phyloP scores from a whole-genome alignment of 176 grass and related monocot genomes.

The Carex myosuroides region DNA sequence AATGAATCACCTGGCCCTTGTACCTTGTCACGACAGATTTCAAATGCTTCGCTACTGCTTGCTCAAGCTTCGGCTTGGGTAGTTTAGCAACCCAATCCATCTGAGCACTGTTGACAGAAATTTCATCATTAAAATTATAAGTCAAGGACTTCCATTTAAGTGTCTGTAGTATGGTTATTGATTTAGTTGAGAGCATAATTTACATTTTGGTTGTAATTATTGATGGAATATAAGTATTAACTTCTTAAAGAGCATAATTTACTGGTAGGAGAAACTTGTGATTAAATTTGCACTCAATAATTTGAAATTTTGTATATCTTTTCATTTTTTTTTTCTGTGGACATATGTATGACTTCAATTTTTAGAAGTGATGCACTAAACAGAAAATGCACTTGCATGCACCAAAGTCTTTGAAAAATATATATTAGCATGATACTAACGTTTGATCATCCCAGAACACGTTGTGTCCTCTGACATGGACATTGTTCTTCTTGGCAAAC shows the following conservation, averaged over 20 bases:
- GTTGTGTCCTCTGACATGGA: slow-evolving; percentile 68
- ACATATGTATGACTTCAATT: background rate
- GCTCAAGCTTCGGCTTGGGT: slow-evolving; percentile 24
- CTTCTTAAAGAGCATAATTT: background rate
- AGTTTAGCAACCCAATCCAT: slow-evolving; percentile 25
- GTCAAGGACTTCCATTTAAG: background rate
- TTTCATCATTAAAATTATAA: background rate
- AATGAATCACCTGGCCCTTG: slow-evolving; percentile 62
- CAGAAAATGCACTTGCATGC: background rate
- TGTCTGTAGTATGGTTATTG: background rate
- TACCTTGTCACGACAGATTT: slow-evolving; percentile 58
- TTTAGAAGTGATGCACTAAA: background rate
- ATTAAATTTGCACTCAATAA: background rate
- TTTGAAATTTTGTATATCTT: background rate
- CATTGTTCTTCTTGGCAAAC: slow-evolving; percentile 39
- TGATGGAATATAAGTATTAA: background rate
- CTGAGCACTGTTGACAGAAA: slow-evolving; percentile 24
- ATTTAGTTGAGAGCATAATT: background rate
- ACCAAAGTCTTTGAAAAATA: background rate
- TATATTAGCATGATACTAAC: background rate
- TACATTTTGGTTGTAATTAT: background rate
- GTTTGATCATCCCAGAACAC: slow-evolving; percentile 66
- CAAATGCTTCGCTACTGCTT: slow-evolving; percentile 29
- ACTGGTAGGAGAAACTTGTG: background rate
- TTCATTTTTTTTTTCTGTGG: background rate